phyloP scores from a whole-genome alignment of 305 asterid species.

The Solanum hybrid region DNA sequence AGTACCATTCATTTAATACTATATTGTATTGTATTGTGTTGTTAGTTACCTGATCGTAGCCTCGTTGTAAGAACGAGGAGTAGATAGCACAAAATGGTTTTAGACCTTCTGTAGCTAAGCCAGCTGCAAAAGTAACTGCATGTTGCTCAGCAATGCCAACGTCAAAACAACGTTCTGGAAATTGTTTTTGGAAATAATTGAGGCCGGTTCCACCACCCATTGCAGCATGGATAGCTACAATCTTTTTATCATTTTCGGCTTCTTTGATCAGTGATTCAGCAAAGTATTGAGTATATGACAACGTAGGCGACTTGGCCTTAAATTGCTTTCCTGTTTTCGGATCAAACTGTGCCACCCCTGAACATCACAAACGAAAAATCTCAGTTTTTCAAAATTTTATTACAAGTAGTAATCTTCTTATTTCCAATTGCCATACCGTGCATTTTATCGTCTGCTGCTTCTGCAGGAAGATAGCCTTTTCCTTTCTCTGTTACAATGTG shows the following conservation, averaged over 20 bases:
- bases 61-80: constrained; percentile 71
- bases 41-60: constrained; percentile 80
- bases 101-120: constrained; percentile 70
- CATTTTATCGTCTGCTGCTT: constrained; percentile 67
- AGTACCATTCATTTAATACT: too few relatives aligned
- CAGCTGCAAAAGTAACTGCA: constrained; percentile 80
- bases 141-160: constrained; percentile 88
- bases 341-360: constrained; percentile 78
- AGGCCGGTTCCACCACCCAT: constrained; percentile 89
- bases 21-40: background rate
- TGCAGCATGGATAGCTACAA: constrained; percentile 77
- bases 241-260: constrained; percentile 50
- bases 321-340: constrained; percentile 58
- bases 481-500: constrained; percentile 76
- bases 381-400: background rate
- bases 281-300: constrained; percentile 56
- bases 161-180: constrained; percentile 63
- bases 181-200: constrained; percentile 51
- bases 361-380: background rate
- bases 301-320: constrained; percentile 44
- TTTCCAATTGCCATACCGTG: constrained; percentile 36
- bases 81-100: constrained; percentile 82
- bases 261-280: constrained; percentile 70
- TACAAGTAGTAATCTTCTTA: background rate
- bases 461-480: constrained; percentile 75